Percentiles rank a stretch among this genome's conserved stretches.
Conservation (phyloP, 1,139 yeast genomes). For the Hanseniaspora sp. region DNA sequence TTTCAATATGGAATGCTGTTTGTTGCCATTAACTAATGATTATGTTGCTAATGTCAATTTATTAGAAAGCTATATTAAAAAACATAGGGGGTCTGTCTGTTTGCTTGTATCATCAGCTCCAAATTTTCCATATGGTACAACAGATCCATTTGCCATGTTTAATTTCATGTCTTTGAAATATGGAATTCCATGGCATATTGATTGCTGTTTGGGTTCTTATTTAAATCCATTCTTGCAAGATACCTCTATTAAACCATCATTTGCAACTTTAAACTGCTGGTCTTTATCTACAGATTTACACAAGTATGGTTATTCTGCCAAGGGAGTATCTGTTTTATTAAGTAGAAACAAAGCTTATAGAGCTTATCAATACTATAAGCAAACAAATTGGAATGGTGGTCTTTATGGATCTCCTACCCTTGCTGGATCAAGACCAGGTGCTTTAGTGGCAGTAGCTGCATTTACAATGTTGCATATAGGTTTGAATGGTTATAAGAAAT, state of each 20-base stretch:
- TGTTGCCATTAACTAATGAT: slow-evolving; percentile 47
- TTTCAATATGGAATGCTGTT: slow-evolving; percentile 77
- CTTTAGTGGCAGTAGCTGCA: slow-evolving; percentile 95
- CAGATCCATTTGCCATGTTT: slow-evolving; percentile 72
- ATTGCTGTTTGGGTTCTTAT: slow-evolving; percentile 90
- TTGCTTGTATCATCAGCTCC: slow-evolving; percentile 89
- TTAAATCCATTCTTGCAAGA: slow-evolving; percentile 43
- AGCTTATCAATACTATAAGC: slow-evolving; percentile 71
- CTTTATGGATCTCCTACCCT: slow-evolving; percentile 91
- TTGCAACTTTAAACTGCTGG: slow-evolving; percentile 86
- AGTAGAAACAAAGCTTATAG: slow-evolving; percentile 60
- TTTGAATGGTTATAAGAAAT: slow-evolving; percentile 58
- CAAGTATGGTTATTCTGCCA: slow-evolving; percentile 96
- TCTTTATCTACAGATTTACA: slow-evolving; percentile 96
- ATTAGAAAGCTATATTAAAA: slow-evolving; percentile 55
- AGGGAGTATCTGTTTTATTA: slow-evolving; percentile 89
- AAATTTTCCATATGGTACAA: slow-evolving; percentile 90
- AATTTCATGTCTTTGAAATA: slow-evolving; percentile 54
- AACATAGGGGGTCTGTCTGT: slow-evolving; percentile 47
- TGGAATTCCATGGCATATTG: slow-evolving; percentile 79
- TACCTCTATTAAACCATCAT: slow-evolving; percentile 36
- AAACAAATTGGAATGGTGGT: slow-evolving; percentile 88
- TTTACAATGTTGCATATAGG: slow-evolving; percentile 79
- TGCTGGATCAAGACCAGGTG: slow-evolving; percentile 97
- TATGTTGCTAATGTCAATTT: slow-evolving; percentile 55